These are phyloP conservation scores for Trametes coccinea DNA, from an alignment of 768 basidiomycete genomes.

Conservation along the genomic window DNA sequence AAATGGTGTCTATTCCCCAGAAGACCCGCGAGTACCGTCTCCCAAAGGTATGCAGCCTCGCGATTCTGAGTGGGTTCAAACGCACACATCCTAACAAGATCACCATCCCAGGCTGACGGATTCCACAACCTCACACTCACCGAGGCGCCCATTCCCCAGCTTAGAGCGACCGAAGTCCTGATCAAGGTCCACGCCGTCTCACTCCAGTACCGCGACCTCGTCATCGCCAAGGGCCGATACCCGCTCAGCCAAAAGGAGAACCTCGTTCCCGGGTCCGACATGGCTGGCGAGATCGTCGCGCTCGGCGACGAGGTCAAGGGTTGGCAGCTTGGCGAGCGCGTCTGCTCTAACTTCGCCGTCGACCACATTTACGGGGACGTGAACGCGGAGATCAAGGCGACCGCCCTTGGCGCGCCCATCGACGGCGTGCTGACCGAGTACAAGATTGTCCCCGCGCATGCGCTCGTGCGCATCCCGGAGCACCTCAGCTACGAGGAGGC, in stretches of 20 bases:
- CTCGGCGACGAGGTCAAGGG: slow-evolving; percentile 41
- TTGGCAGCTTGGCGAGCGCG: slow-evolving; percentile 58
- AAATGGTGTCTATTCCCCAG: slow-evolving; percentile 23
- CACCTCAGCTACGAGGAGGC: slow-evolving; percentile 65
- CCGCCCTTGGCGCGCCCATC: slow-evolving; percentile 46
- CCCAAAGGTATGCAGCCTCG: slow-evolving; percentile 16
- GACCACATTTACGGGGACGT: slow-evolving; percentile 51
- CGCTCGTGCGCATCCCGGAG: slow-evolving; percentile 52
- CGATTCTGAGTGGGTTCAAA: too few species aligned
- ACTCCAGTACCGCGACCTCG: slow-evolving; percentile 53
- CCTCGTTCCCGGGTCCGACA: slow-evolving; percentile 42
- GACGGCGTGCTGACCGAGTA: slow-evolving; percentile 50
- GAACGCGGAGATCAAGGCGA: slow-evolving; percentile 35
- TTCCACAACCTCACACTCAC: slow-evolving; percentile 33
- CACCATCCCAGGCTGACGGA: slow-evolving; percentile 23
- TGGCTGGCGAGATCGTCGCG: slow-evolving; percentile 59
- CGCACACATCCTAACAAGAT: not conserved
- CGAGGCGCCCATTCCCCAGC: slow-evolving; percentile 31
- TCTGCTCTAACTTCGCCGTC: slow-evolving; percentile 52
- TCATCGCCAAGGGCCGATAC: slow-evolving; percentile 43
- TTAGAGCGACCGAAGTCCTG: slow-evolving; percentile 50
- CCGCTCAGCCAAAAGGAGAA: slow-evolving; percentile 36
- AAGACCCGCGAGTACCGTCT: slow-evolving; percentile 28
- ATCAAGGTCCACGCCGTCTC: slow-evolving; percentile 60
- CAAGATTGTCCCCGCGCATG: slow-evolving; percentile 27